Evolutionary conservation across 73 alveolate genomes (phyloP).

Genomic region (Durusdinium trenchii): DNA sequence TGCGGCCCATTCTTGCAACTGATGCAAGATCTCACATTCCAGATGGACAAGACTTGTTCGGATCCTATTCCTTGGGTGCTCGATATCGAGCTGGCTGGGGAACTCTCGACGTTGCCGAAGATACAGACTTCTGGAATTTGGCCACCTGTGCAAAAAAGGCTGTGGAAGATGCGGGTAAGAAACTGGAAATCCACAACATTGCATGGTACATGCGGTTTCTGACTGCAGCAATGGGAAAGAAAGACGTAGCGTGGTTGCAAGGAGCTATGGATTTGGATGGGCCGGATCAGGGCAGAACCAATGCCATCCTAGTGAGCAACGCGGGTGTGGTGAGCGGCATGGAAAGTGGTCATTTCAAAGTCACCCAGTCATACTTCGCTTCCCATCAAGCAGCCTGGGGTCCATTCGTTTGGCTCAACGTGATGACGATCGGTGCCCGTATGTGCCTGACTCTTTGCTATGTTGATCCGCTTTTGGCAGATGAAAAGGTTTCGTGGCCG

Average conservation of each 20-base stretch:
- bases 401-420: conserved; percentile 78
- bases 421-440: conserved; percentile 58
- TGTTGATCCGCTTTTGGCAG: conserved; percentile 45
- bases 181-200: conserved; percentile 65
- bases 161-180: conserved; percentile 82
- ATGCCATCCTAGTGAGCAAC: conserved; percentile 68
- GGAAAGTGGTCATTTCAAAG: conserved; percentile 67
- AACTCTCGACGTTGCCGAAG: conserved; percentile 37
- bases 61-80: conserved; percentile 88
- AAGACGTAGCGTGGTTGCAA: conserved; percentile 84
- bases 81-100: conserved; percentile 88
- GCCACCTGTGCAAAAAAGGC: conserved; percentile 82
- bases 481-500: conserved; percentile 23
- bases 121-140: conserved; percentile 73
- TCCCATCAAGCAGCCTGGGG: conserved; percentile 94
- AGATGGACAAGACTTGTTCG: conserved; percentile 73
- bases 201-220: conserved; percentile 85
- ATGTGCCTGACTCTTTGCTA: conserved; percentile 52
- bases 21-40: conserved; percentile 82
- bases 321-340: conserved; percentile 62
- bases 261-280: conserved; percentile 84
- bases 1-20: conserved; percentile 80
- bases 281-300: conserved; percentile 88
- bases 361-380: conserved; percentile 59
- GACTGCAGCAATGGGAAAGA: conserved; percentile 93